Evolutionary conservation across 805 yeast species (phyloP), one percentile per base, ranked within the genome.

Genomic region (Myxozyma monticola): DNA sequence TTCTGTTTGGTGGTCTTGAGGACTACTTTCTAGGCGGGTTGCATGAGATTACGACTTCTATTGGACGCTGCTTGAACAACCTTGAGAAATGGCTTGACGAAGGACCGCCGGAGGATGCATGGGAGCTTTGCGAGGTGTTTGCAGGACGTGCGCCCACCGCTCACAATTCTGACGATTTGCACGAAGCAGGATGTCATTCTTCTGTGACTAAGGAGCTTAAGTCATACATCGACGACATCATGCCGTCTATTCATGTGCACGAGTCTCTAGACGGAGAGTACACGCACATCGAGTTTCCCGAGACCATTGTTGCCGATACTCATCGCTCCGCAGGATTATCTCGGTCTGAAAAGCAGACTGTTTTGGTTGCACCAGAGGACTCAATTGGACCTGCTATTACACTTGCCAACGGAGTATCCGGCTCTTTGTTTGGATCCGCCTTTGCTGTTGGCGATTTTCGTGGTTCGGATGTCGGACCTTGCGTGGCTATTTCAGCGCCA

Each of bases 21-120:
- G 67, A 66, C 22, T 80, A 80, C 50, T 76, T 65, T 45, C 68
- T 74, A 37, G 85, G 85, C 1, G 85, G 85, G 0, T 43, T 78
- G 8, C 68, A 71, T 26, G 83, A 80, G 38, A 72, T 79, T 47
- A 62, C 70, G 1, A 54, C 62, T 31, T 68, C 80, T 1, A 65
- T 72, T 0, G 55, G 63, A 12, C 60, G 54, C 17, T 80, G 85
- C 52, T 20, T 73, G 3, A 56, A 64, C 0, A 63, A 63, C 1
- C 59, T 79, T 18, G 53, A 70, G 6, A 15, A 38, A 0, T 79
- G 83, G 83, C 71, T 79, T 49, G 61, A 54, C 0, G 49, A 62
- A 3, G 68, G 66, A 0, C 29, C 62, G 1, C 51, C 55, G 1
- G 51, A 12, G 10, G 44, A 51, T 31, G 60, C 71, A 1, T 68